Evolutionary conservation across 2,329 filamentous ascomycete species (phyloP), one percentile per base, ranked within the genome.

Genomic region (Aspergillus aculeatus): DNA sequence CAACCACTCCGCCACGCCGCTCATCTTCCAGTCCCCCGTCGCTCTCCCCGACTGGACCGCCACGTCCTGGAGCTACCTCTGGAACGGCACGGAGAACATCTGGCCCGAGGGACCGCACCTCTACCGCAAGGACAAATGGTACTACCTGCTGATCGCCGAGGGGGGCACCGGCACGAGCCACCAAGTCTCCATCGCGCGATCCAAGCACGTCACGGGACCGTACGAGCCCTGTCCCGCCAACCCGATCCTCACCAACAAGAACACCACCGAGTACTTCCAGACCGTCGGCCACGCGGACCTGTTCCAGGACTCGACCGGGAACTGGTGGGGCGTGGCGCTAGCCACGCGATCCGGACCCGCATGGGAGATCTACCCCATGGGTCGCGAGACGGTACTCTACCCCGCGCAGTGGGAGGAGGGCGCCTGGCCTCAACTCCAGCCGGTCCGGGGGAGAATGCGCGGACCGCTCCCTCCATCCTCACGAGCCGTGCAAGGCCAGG

Each of bases 241-340:
- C 49, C 73, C 77, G 3, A 71, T 81, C n/a, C 65, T 80, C 10
- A 75, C 78, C 0, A 76, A 75, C 16, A 69, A 68, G 44, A 71
- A 74, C n/a, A 74, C 76, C 0, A 69, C 72, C 0, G 60, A 72
- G 35, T 80, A 79, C 60, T 74, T 73, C 58, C 83, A 86, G 63
- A 82, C 82, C 1, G 79, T 84, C 0, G 84, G 84, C 0, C 84
- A 86, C 56, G 80, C 82, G 0, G 84, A 86, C 62, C 61, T 86
- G 2, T 85, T 86, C 60, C 79, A 83, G 51, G 84, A 86, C 59
- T 62, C 63, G 0, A 38, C 64, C 0, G 82, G 80, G 0, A 78
- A 81, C 31, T 86, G 84, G 84, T 85, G 82, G 83, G 80, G 76
- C 0, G 73, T 81, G 5, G 76, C 77, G 1, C 69, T 86, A 1